phyloP scores from a whole-genome alignment of 1,284 basidiomycete species.

The Omphalotus olearius region DNA sequence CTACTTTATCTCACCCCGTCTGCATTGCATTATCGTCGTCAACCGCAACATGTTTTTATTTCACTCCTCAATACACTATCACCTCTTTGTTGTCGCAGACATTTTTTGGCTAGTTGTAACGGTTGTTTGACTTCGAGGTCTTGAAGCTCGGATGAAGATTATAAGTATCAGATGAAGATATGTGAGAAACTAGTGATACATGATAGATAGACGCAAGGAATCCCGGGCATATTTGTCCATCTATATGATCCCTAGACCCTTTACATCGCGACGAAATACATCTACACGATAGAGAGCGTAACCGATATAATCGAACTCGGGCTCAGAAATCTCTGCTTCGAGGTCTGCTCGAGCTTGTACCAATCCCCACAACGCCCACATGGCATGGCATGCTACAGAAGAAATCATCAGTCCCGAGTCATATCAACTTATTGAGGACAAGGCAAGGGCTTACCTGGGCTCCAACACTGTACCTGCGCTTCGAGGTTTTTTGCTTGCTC shows the following conservation, averaged over 20 bases:
- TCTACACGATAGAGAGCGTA: constrained; percentile 67
- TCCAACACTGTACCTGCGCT: constrained; percentile 79
- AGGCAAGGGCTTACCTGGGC: constrained; percentile 37
- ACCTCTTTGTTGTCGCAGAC: not conserved
- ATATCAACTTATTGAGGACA: not conserved
- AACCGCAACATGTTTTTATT: constrained; percentile 49
- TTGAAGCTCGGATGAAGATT: not conserved
- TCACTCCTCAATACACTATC: constrained; percentile 29
- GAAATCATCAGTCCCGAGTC: not conserved
- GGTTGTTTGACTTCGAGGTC: too few relatives aligned
- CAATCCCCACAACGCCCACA: constrained; percentile 92
- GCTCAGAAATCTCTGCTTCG: constrained; percentile 49
- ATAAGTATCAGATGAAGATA: not conserved
- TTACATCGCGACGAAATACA: constrained; percentile 56
- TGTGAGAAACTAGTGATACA: too few relatives aligned
- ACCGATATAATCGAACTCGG: constrained; percentile 76
- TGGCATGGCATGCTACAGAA: constrained; percentile 66
- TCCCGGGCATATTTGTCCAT: not conserved
- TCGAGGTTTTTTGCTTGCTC: constrained; percentile 54
- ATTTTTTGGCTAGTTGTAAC: too few relatives aligned
- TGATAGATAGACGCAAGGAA: too few relatives aligned
- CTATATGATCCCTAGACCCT: constrained; percentile 36
- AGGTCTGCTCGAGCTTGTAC: constrained; percentile 85
- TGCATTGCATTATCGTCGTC: constrained; percentile 44
- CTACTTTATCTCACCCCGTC: constrained; percentile 39